Evolutionary conservation across 192 early-diverging fungal genomes (phyloP).

Genomic region (Geosiphon pyriformis): DNA sequence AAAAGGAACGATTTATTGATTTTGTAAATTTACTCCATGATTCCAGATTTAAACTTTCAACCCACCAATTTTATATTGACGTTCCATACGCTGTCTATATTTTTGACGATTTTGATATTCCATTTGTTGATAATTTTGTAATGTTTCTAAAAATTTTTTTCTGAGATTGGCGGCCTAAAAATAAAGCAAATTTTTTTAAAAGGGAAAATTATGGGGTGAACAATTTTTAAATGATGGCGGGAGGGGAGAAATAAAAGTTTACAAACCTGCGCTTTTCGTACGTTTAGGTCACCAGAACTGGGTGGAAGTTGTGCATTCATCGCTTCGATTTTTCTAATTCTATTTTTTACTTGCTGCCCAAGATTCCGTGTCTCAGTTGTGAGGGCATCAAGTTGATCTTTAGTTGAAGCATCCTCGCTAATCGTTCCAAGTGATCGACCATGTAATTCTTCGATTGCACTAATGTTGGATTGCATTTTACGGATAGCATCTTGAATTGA

Average conservation of each 20-base stretch:
- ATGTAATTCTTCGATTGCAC: conserved; percentile 33
- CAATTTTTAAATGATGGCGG: conserved; percentile 30
- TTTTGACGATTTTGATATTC: conserved; percentile 78
- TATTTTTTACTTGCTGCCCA: conserved; percentile 39
- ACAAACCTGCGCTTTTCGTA: conserved; percentile 24
- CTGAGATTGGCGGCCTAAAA: conserved; percentile 46
- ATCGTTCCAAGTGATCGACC: conserved; percentile 34
- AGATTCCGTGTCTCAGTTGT: conserved; percentile 32
- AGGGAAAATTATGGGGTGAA: conserved; percentile 20
- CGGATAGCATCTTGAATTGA: conserved; percentile 21
- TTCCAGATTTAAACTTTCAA: background rate
- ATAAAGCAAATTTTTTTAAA: conserved; percentile 27
- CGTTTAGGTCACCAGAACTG: conserved; percentile 8
- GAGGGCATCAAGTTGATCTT: conserved; percentile 33
- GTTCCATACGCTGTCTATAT: conserved; percentile 76
- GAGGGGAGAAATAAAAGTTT: conserved; percentile 16
- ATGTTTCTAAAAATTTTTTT: conserved; percentile 57
- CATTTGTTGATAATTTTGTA: conserved; percentile 72
- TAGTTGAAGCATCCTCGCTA: conserved; percentile 29
- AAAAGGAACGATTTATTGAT: conserved; percentile 1
- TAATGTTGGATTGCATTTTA: conserved; percentile 28
- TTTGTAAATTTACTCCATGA: background rate
- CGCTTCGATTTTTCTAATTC: conserved; percentile 35
- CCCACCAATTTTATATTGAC: conserved; percentile 79
- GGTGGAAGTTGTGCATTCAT: conserved; percentile 3